Percentiles rank a stretch among this genome's conserved stretches.
Conservation (phyloP, 345 rosid species). For the Lenwebbia sp. region DNA sequence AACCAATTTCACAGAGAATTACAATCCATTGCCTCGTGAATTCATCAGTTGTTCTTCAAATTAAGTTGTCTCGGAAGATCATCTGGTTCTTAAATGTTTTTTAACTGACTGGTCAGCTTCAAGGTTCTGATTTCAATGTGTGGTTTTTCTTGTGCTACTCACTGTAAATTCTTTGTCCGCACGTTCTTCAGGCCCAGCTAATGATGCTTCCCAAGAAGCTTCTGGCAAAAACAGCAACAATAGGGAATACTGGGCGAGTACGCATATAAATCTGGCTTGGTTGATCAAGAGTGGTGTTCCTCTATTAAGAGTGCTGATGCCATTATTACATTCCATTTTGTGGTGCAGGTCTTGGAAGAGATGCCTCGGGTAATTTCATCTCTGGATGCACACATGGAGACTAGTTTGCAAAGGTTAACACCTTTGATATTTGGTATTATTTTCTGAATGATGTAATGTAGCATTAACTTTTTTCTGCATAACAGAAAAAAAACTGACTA, state of each 20-base stretch:
- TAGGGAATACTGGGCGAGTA: conserved; percentile 72
- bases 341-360: conserved; percentile 54
- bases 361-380: conserved; percentile 74
- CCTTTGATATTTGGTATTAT: neutral
- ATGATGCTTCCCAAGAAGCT: conserved; percentile 75
- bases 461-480: neutral
- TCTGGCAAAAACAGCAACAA: conserved; percentile 52
- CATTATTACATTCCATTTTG: neutral
- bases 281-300: neutral
- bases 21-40: neutral
- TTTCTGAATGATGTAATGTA: neutral
- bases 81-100: neutral
- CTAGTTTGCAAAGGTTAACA: conserved; percentile 52
- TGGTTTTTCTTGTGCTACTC: neutral
- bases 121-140: neutral
- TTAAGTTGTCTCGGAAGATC: neutral
- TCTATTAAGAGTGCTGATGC: neutral
- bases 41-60: neutral
- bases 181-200: conserved; percentile 35
- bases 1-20: neutral
- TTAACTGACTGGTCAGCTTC: neutral
- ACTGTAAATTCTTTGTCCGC: neutral
- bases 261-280: conserved; percentile 1
- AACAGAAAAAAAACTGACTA: neutral
- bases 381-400: conserved; percentile 76